Evolutionary conservation across 192 early-diverging fungal genomes (phyloP).

Genomic region (Martensiomyces pterosporus): DNA sequence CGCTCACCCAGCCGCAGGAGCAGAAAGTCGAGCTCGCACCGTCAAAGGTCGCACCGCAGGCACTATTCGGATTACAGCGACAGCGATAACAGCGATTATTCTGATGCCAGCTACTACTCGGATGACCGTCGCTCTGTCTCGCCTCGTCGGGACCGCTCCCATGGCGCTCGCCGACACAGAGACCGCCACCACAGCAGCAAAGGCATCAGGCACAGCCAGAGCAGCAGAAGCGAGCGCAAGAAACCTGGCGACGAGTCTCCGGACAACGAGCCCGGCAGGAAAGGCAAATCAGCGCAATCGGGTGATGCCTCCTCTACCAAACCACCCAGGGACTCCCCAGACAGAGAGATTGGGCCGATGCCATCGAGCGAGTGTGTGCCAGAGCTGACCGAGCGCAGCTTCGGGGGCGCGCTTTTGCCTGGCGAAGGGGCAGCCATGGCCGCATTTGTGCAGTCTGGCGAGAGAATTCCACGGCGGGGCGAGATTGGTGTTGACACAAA

Average conservation of each 20-base stretch:
- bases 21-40: constrained; percentile 15
- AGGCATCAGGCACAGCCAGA: too few relatives aligned
- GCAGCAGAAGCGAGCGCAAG: too few relatives aligned
- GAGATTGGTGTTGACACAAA: constrained; percentile 88
- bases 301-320: constrained; percentile 3
- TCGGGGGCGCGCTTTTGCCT: constrained; percentile 76
- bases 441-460: constrained; percentile 82
- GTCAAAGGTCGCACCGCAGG: constrained; percentile 14
- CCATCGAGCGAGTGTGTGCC: constrained; percentile 5
- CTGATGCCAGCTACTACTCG: constrained; percentile 13
- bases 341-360: constrained; percentile 26
- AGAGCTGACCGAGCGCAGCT: constrained; percentile 31
- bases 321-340: too few relatives aligned
- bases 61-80: constrained; percentile 6
- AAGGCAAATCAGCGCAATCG: not conserved
- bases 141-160: not conserved
- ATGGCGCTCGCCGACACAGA: not conserved
- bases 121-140: not conserved
- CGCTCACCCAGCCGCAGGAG: too few relatives aligned
- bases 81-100: constrained; percentile 10
- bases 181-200: too few relatives aligned
- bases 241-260: too few relatives aligned
- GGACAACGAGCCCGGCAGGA: too few relatives aligned
- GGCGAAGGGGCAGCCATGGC: constrained; percentile 93
- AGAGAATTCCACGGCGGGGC: constrained; percentile 95